Evolutionary conservation across 2,329 filamentous ascomycete genomes (phyloP), one percentile per base, ranked within the genome.

Genomic region (Cyclaneusma minus): DNA sequence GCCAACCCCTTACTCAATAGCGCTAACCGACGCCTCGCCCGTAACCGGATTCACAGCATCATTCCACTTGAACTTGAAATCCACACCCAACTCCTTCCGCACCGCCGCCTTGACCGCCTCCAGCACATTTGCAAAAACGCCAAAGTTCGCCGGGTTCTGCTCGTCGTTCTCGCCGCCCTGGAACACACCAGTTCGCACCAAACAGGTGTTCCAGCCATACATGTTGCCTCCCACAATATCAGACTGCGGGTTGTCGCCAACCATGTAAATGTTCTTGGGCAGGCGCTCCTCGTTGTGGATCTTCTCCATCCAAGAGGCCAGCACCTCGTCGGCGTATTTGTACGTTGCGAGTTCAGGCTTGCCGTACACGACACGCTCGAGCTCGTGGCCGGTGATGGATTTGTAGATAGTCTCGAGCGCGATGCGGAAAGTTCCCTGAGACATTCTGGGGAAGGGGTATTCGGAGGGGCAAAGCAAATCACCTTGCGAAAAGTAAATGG

Each of bases 201-300:
- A 54, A 45, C 77, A 82, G 3, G 77, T 82, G 55, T 83, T 83
- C 78, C 77, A 83, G 33, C 74, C 74, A 51, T 83, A 81, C 64
- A 74, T 77, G 62, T 83, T 83, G 34, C 76, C 77, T 35, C 77
- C 77, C 36, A 77, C 62, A 42, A 81, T 80, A 46, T 81, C 75
- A 14, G 70, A 77, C 14, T 70, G 69, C 5, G 74, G 75, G 56
- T 80, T 81, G 52, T 81, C 75, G 37, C 75, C 75, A 29, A 81
- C 58, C 75, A 81, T 81, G 62, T 81, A 81, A 48, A 80, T 60
- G 53, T 79, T 76, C 48, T 67, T 49, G 4, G 74, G 73, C 21
- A 80, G 56, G 33, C 54, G 60, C 58, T 78, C 70, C 50, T 81
- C 75, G 44, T 68, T 69, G 58, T 83, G 76, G 37, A 83, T 68